These are phyloP conservation scores for Sistotremastrum suecicum DNA, from an alignment of 768 basidiomycete species.

Conservation along the genomic window DNA sequence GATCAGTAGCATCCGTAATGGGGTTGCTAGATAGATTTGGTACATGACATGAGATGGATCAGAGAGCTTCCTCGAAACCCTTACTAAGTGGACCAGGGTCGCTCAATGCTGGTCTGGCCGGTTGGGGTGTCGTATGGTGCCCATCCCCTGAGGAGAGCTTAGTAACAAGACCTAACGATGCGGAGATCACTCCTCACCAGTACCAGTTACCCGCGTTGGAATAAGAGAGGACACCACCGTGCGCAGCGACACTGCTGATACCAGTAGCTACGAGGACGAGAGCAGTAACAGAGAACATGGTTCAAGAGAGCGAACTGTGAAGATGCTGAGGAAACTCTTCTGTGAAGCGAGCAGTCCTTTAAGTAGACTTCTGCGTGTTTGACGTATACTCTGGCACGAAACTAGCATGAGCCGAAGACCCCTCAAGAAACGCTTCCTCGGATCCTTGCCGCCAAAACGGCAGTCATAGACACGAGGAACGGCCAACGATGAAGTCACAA, in stretches of 20 bases:
- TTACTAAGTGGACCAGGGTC: slow-evolving; percentile 8
- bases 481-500: too few relatives aligned
- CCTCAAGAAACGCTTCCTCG: too few relatives aligned
- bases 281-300: slow-evolving; percentile 1
- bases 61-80: not conserved
- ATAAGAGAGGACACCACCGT: slow-evolving; percentile 7
- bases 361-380: too few relatives aligned
- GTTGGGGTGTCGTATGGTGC: slow-evolving; percentile 3
- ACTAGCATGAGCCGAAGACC: too few relatives aligned
- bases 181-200: slow-evolving; percentile 1
- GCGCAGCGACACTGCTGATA: slow-evolving; percentile 4
- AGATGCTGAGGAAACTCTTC: too few relatives aligned
- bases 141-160: slow-evolving; percentile 1
- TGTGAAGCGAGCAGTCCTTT: too few relatives aligned
- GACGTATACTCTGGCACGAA: too few relatives aligned
- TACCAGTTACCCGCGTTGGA: slow-evolving; percentile 5
- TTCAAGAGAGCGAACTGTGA: too few relatives aligned
- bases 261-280: not conserved
- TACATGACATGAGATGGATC: not conserved
- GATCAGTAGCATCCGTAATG: slow-evolving; percentile 5
- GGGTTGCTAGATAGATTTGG: slow-evolving; percentile 2
- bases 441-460: too few relatives aligned
- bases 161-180: slow-evolving; percentile 1
- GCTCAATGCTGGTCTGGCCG: slow-evolving; percentile 7
- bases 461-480: too few relatives aligned